These are phyloP conservation scores for Venturia carpophila DNA, from an alignment of 2,329 filamentous ascomycete species.

Conservation along the genomic window DNA sequence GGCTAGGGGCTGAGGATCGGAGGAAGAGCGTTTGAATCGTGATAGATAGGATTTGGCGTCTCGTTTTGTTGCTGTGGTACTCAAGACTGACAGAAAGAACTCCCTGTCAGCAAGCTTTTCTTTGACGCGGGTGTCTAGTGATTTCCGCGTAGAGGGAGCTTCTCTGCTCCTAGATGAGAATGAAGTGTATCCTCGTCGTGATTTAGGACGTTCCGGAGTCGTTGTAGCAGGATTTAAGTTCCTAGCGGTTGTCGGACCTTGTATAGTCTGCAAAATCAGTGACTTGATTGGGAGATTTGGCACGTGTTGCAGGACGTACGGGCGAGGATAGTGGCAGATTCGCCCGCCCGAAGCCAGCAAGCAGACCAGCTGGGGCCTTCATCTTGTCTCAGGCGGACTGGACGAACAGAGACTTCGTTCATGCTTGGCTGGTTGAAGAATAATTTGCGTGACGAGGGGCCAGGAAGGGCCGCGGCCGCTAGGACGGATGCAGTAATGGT, in stretches of 20 bases:
- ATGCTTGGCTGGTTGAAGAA: background rate
- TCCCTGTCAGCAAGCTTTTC: constrained; percentile 37
- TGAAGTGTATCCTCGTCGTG: background rate
- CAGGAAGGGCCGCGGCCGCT: background rate
- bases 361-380: background rate
- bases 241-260: background rate
- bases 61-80: constrained; percentile 82
- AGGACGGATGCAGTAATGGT: background rate
- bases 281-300: background rate
- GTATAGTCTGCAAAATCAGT: constrained; percentile 1
- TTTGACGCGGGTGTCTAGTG: background rate
- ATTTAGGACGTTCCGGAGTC: background rate
- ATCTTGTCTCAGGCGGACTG: constrained; percentile 6
- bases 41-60: constrained; percentile 89
- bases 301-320: background rate
- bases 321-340: background rate
- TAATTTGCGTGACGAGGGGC: background rate
- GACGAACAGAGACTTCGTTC: background rate
- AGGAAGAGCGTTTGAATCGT: constrained; percentile 54
- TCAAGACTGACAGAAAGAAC: constrained; percentile 77
- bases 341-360: background rate
- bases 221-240: background rate
- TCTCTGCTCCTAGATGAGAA: background rate
- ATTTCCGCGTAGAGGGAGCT: background rate
- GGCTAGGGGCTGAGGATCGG: constrained; percentile 12